Base-by-base conservation (phyloP, 108 stramenopile genomes). In the Fistulifera pelliculosa region DNA sequence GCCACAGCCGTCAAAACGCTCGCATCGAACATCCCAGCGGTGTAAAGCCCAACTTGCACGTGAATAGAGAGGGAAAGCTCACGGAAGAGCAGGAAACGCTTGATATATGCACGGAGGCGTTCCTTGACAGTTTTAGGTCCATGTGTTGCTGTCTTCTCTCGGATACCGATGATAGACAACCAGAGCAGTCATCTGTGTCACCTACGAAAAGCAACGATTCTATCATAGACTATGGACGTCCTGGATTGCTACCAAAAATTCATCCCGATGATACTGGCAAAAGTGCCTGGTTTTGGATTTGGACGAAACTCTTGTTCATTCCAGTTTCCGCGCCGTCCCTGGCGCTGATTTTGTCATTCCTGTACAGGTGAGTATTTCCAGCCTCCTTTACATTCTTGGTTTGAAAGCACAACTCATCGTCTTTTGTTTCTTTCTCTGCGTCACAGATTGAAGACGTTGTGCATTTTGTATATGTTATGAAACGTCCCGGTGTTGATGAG, bases 271-370 rank as follows among this genome's bases (percentile, higher is more conserved):
- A 89, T 69, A 47, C 38, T 44, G 93, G 90, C 17, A 91, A 90
- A 90, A 87, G 47, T 93, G 93, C 74, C 76, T 99, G 26, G 94
- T 97, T 27, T 75, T 99, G 35, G 99, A 99, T 56, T 65, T 99
- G 48, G 99, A 99, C 63, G 99, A 99, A 64, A 99, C 99, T 6
- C 62, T 99, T 18, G 97, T 98, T 6, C 99, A 98, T 72, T 95
- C 92, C 17, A 96, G 94, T 54, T 98, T 98, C 54, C 74, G 95
- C 62, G 93, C 96, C 1, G 94, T 98, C 12, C 68, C 87, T 2
- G 83, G 83, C 16, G 92, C 99, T 8, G 96, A 97, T 77, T 97
- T 95, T 75, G 83, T 96, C n/a, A 95, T 99, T 58, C 94, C 96
- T 47, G 96, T 99, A 41, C 87, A 85, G 67, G 94, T 97, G 60